Evolutionary conservation across 768 basidiomycete genomes (phyloP), one percentile per base, ranked within the genome.

Genomic region (Suillus americanus): DNA sequence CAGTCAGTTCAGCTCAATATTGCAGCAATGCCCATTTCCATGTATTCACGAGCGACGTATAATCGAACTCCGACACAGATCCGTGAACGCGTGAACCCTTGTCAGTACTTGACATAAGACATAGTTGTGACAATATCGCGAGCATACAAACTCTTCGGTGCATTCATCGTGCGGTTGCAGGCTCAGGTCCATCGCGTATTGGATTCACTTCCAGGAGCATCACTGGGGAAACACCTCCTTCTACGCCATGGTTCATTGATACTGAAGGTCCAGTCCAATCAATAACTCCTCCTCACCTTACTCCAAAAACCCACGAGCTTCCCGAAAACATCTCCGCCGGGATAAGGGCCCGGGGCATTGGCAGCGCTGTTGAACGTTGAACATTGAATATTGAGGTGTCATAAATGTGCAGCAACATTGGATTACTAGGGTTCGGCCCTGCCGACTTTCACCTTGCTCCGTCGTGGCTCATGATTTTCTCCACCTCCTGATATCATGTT

Each of bases 231-330:
- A 65, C 51, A 23, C 35, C 66, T n/a, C 61, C 51, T 14, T 28
- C 67, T 1, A 73, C 78, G 0, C 88, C 90, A 33, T 91, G 91
- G 91, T 93, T 93, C 69, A 78, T 93, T 2, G 87, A 90, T 72
- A 74, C 78, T 13, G 76, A 79, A 3, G 74, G 77, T 9, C 57
- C 23, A 13, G 48, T 10, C 57, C 51, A 23, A 53, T 69, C 23
- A 60, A 23, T 56, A 30, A 23, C 41, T 2, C 73, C 79, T 63
- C 66, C 73, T 53, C 67, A 73, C 73, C 67, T 70, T 63, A 20
- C 61, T 64, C 63, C 73, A 25, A 60, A 64, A 40, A 77, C 76
- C 2, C 78, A 65, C 48, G 68, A 61, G n/a, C 71, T 64, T 20
- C 90, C 91, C 5, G 68, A 77, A 3, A 79, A 84, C 66, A 78